Evolutionary conservation across 768 basidiomycete species (phyloP).

Genomic region (Mrakia hoshinonis): DNA sequence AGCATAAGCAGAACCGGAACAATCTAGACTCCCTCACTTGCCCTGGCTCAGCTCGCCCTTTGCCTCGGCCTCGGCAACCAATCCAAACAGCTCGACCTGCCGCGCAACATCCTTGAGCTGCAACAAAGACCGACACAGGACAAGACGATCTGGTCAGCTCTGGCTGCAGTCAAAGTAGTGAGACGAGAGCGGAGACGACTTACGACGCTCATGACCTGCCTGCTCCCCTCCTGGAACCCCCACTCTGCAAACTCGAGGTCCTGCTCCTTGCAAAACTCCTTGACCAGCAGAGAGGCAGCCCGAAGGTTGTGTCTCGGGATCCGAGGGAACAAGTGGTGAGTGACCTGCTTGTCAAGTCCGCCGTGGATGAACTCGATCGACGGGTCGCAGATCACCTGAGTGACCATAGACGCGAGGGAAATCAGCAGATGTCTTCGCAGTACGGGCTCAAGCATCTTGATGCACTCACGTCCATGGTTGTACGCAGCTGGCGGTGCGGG

Average conservation of each 20-base stretch:
- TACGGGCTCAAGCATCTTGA: neutral
- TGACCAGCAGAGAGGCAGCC: constrained; percentile 71
- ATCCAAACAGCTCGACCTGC: constrained; percentile 71
- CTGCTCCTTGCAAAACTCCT: constrained; percentile 72
- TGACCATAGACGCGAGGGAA: neutral
- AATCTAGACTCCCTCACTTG: neutral
- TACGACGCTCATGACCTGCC: constrained; percentile 64
- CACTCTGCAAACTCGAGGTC: constrained; percentile 77
- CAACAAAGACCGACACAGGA: neutral
- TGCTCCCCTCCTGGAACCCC: constrained; percentile 77
- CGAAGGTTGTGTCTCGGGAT: constrained; percentile 87
- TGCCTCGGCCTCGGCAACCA: constrained; percentile 67
- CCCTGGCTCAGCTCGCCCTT: constrained; percentile 32
- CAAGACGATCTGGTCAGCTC: neutral
- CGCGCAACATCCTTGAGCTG: constrained; percentile 68
- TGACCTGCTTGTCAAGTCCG: constrained; percentile 94
- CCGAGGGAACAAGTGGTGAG: constrained; percentile 93
- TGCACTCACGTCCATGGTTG: constrained; percentile 68
- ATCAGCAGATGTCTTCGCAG: neutral
- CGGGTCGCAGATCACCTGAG: constrained; percentile 61
- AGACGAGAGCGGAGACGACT: neutral
- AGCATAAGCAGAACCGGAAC: neutral
- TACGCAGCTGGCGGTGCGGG: constrained; percentile 84
- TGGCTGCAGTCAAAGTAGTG: constrained; percentile 45
- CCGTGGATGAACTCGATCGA: constrained; percentile 85